Evolutionary conservation across 23 red algal species (phyloP).

Genomic region (Gracilaria gracilis): DNA sequence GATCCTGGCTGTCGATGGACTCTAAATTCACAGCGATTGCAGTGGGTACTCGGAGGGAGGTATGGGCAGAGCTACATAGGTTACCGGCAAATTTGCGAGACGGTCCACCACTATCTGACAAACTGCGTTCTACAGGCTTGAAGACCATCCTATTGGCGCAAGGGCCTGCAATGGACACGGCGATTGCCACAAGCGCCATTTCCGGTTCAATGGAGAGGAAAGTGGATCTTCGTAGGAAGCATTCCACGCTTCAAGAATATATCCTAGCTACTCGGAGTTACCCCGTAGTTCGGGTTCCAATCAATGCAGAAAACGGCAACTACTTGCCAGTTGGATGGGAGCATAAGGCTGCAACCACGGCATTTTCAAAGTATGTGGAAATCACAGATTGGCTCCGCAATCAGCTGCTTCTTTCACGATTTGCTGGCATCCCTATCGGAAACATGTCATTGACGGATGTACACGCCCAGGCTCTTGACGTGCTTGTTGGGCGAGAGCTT

Average conservation of each 20-base stretch:
- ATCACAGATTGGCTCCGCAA: conserved; percentile 46
- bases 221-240: not conserved
- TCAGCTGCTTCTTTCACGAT: conserved; percentile 53
- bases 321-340: conserved; percentile 85
- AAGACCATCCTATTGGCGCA: conserved; percentile 55
- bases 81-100: conserved; percentile 46
- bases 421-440: conserved; percentile 82
- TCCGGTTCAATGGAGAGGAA: conserved; percentile 23
- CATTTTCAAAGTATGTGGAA: conserved; percentile 45
- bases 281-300: conserved; percentile 67
- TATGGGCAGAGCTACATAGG: conserved; percentile 47
- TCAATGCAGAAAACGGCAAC: conserved; percentile 59
- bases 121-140: conserved; percentile 37
- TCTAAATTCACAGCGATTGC: conserved; percentile 27
- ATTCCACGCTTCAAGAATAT: conserved; percentile 53
- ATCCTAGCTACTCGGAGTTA: conserved; percentile 39
- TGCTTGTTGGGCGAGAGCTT: conserved; percentile 65
- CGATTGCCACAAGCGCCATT: conserved; percentile 30
- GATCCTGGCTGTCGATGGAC: conserved; percentile 32
- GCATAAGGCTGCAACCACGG: conserved; percentile 37
- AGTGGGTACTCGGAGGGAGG: conserved; percentile 35
- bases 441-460: conserved; percentile 76
- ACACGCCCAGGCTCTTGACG: conserved; percentile 75
- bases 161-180: conserved; percentile 58
- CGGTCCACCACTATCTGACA: conserved; percentile 14